Conservation (phyloP, 2,329 filamentous ascomycete genomes). For the Stagonosporopsis cucurbitacearum region DNA sequence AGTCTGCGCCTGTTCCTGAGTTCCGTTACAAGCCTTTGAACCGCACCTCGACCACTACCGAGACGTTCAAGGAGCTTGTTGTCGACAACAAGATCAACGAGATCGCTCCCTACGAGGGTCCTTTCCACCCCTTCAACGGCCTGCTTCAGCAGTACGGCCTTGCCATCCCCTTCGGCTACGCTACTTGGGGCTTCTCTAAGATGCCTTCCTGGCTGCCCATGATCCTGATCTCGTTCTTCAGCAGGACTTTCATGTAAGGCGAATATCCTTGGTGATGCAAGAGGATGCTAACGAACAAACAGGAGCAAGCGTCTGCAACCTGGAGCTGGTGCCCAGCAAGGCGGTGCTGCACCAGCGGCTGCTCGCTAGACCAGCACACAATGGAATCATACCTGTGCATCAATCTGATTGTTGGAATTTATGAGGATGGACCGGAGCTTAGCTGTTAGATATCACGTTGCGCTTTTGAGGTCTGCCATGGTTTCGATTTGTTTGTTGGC, state of each 20-base stretch:
- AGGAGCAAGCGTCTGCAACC: slow-evolving; percentile 38
- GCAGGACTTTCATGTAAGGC: slow-evolving; percentile 76
- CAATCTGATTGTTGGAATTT: not conserved
- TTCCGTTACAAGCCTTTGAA: slow-evolving; percentile 72
- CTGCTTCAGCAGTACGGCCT: slow-evolving; percentile 67
- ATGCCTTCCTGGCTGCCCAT: slow-evolving; percentile 77
- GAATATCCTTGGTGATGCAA: not conserved
- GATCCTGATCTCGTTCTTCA: slow-evolving; percentile 75
- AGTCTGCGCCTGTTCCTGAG: slow-evolving; percentile 67
- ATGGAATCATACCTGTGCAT: slow-evolving; percentile 2
- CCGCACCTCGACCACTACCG: slow-evolving; percentile 69
- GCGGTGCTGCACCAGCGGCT: slow-evolving; percentile 17
- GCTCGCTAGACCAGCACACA: slow-evolving; percentile 14
- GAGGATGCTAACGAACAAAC: slow-evolving; percentile 17
- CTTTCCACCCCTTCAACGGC: slow-evolving; percentile 80
- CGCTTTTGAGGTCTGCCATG: not conserved
- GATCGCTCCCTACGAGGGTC: slow-evolving; percentile 63
- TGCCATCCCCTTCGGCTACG: slow-evolving; percentile 69
- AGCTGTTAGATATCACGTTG: slow-evolving; percentile 4
- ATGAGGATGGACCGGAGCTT: not conserved
- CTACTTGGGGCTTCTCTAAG: slow-evolving; percentile 66
- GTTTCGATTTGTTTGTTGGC: not conserved
- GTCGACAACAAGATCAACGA: slow-evolving; percentile 65
- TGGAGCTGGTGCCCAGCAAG: slow-evolving; percentile 15
- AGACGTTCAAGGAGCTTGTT: slow-evolving; percentile 67